These are phyloP conservation scores for Oryza meridionalis DNA, from an alignment of 176 grass and related monocot species.

Conservation along the genomic window DNA sequence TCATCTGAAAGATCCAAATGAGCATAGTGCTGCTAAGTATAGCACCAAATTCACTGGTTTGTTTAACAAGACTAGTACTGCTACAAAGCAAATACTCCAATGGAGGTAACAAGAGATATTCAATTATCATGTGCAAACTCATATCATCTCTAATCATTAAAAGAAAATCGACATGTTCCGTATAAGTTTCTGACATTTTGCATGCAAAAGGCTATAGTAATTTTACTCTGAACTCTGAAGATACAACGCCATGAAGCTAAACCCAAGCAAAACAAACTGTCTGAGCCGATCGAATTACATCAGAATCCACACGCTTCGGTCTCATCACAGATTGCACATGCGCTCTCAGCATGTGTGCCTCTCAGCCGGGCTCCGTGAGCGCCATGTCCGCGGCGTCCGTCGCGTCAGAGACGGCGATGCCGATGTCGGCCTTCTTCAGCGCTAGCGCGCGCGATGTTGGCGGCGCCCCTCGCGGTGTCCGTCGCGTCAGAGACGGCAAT, in stretches of 20 bases:
- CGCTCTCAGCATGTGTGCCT: conserved; percentile 47
- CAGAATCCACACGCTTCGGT: conserved; percentile 51
- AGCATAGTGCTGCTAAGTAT: neutral
- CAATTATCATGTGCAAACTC: too few relatives aligned
- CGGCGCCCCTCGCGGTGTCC: too few relatives aligned
- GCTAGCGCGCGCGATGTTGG: too few relatives aligned
- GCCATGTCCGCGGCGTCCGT: too few relatives aligned
- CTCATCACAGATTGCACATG: conserved; percentile 64
- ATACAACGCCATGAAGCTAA: neutral
- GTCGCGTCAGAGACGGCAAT: too few relatives aligned
- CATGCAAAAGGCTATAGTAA: neutral
- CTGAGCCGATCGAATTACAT: conserved; percentile 40
- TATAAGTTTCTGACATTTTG: neutral
- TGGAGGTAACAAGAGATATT: too few relatives aligned
- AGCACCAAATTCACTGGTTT: conserved; percentile 11
- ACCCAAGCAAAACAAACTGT: neutral
- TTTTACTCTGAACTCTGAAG: neutral
- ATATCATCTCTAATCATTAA: neutral
- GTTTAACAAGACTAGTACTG: neutral
- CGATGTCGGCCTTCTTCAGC: too few relatives aligned
- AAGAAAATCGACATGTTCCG: too few relatives aligned
- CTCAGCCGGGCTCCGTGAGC: neutral
- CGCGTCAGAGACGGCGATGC: too few relatives aligned
- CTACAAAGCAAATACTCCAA: too few relatives aligned
- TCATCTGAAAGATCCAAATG: conserved; percentile 6